These are phyloP conservation scores for Tuber indicum DNA, from an alignment of 495 filamentous ascomycete genomes.

Conservation along the genomic window DNA sequence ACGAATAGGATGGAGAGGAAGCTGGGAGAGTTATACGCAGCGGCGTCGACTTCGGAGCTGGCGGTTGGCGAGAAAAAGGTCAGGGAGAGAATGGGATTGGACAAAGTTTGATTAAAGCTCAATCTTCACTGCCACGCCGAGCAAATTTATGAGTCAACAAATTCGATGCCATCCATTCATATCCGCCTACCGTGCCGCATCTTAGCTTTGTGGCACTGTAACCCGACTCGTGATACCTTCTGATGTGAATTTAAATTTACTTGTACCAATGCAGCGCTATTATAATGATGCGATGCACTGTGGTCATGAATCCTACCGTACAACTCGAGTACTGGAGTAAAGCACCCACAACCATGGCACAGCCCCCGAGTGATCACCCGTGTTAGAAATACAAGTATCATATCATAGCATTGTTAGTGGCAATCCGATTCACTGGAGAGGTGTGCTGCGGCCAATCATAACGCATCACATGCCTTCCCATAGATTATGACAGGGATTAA, in stretches of 20 bases:
- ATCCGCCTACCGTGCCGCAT: too few relatives aligned
- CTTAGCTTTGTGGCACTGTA: not conserved
- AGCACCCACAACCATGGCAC: not conserved
- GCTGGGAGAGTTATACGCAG: slow-evolving; percentile 15
- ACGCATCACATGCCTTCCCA: too few relatives aligned
- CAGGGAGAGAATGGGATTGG: slow-evolving; percentile 14
- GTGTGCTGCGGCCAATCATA: not conserved
- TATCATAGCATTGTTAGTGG: not conserved
- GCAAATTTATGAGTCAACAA: slow-evolving; percentile 2
- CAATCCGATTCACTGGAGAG: not conserved
- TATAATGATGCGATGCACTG: not conserved
- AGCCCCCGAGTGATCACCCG: not conserved
- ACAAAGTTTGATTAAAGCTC: slow-evolving; percentile 8
- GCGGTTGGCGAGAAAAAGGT: slow-evolving; percentile 18
- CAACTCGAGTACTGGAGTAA: too few relatives aligned
- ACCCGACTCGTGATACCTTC: not conserved
- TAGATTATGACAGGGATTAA: too few relatives aligned
- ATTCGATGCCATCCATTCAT: not conserved
- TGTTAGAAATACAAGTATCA: not conserved
- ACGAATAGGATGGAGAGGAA: slow-evolving; percentile 13
- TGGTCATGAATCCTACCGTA: not conserved
- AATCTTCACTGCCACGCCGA: not conserved
- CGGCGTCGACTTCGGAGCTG: slow-evolving; percentile 5
- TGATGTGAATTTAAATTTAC: not conserved
- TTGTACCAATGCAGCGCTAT: not conserved